phyloP scores from a whole-genome alignment of 768 basidiomycete species.

The Pisolithus tinctorius region DNA sequence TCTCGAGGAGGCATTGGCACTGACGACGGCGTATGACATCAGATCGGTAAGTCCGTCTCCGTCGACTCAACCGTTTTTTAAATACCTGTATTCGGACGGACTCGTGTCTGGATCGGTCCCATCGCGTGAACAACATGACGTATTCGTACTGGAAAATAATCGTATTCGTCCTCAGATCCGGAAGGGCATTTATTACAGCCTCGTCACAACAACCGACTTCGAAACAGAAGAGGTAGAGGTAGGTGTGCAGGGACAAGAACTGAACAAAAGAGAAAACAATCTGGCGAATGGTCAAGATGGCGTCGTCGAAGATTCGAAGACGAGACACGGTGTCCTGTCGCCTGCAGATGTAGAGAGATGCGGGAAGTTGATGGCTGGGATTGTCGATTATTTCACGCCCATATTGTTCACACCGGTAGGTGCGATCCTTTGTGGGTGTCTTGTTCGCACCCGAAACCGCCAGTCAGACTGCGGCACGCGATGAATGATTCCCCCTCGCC shows the following conservation, averaged over 20 bases:
- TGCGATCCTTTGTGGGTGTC: slow-evolving; percentile 2
- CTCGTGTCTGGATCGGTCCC: background rate
- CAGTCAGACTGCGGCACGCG: background rate
- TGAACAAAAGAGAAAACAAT: background rate
- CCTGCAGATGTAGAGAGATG: slow-evolving; percentile 35
- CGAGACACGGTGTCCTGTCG: slow-evolving; percentile 21
- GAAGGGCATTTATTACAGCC: slow-evolving; percentile 58
- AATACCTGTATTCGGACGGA: no score
- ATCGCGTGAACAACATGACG: background rate
- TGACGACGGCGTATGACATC: slow-evolving; percentile 45
- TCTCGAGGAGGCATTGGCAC: slow-evolving; percentile 45
- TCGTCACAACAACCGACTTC: slow-evolving; percentile 54
- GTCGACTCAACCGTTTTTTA: background rate
- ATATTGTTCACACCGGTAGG: slow-evolving; percentile 58
- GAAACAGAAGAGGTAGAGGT: slow-evolving; percentile 30
- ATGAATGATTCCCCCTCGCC: background rate
- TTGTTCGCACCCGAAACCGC: background rate
- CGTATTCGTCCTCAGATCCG: slow-evolving; percentile 34
- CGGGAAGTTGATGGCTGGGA: slow-evolving; percentile 39
- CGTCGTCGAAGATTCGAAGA: background rate
- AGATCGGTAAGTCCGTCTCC: slow-evolving; percentile 37
- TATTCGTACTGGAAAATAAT: background rate
- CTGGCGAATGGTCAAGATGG: background rate
- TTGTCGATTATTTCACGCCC: slow-evolving; percentile 67
- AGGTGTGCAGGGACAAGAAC: slow-evolving; percentile 4